phyloP scores from a whole-genome alignment of 345 rosid species.

The Clarkia xantiana region DNA sequence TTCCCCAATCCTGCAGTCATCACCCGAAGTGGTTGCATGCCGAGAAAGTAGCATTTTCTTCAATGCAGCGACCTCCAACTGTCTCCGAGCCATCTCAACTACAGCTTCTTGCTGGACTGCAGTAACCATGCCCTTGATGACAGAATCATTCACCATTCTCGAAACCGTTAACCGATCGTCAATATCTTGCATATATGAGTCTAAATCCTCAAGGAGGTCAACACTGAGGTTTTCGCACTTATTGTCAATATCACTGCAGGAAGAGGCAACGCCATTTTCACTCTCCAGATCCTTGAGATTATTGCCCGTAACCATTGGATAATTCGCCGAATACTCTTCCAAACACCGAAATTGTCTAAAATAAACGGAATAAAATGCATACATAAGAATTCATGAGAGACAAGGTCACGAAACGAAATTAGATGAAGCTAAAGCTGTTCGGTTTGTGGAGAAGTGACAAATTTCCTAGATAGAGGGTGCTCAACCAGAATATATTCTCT shows the following conservation, averaged over 20 bases:
- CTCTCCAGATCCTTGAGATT: too few species aligned
- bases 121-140: constrained; percentile 55
- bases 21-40: constrained; percentile 6
- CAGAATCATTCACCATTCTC: constrained; percentile 64
- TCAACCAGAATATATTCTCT: too few species aligned
- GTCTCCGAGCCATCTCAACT: constrained; percentile 49
- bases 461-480: too few species aligned
- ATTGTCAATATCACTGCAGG: constrained; percentile 7
- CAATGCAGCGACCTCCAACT: constrained; percentile 39
- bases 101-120: constrained; percentile 58
- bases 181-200: constrained; percentile 50
- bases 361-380: too few species aligned
- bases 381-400: too few species aligned
- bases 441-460: too few species aligned
- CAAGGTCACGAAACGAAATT: too few species aligned
- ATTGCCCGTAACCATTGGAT: too few species aligned
- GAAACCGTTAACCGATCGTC: constrained; percentile 42
- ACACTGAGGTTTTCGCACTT: constrained; percentile 36
- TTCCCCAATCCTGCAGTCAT: background rate
- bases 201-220: constrained; percentile 41
- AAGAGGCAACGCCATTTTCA: too few species aligned
- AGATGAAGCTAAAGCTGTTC: too few species aligned
- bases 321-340: too few species aligned
- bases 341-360: too few species aligned
- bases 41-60: constrained; percentile 26